These are phyloP conservation scores for Pharnaceum exiguum DNA, from an alignment of 148 eudicot species.

Conservation along the genomic window DNA sequence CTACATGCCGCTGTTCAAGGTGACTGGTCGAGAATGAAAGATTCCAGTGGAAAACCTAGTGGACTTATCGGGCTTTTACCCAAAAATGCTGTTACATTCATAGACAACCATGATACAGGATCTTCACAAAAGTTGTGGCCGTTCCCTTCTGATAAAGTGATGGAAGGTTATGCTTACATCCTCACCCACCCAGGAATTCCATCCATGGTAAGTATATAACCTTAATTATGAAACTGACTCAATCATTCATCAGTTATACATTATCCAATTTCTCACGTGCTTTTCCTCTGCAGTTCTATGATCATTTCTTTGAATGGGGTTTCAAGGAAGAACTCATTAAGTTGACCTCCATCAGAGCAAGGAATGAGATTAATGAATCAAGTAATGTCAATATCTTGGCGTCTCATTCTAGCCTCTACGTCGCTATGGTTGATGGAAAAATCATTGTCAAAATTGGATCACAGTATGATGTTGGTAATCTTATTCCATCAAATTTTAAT, in stretches of 20 bases:
- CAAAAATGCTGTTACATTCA: conserved; percentile 43
- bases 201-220: no score
- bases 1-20: conserved; percentile 54
- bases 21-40: conserved; percentile 48
- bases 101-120: conserved; percentile 60
- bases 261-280: neutral
- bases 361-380: no score
- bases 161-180: conserved; percentile 14
- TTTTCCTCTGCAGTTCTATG: conserved; percentile 3
- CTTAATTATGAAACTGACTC: no score
- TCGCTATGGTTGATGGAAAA: no score
- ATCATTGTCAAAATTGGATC: no score
- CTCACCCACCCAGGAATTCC: conserved; percentile 73
- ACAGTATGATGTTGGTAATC: no score
- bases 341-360: no score
- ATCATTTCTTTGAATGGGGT: conserved; percentile 7
- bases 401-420: no score
- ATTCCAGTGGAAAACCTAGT: conserved; percentile 39
- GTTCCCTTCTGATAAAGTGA: conserved; percentile 56
- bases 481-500: no score
- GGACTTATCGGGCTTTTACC: conserved; percentile 62
- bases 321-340: neutral
- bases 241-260: no score
- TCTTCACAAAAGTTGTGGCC: conserved; percentile 53
- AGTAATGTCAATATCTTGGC: no score